Evolutionary conservation across 2,329 filamentous ascomycete species (phyloP), one percentile per base, ranked within the genome.

Genomic region (Diplocarpon rosae): DNA sequence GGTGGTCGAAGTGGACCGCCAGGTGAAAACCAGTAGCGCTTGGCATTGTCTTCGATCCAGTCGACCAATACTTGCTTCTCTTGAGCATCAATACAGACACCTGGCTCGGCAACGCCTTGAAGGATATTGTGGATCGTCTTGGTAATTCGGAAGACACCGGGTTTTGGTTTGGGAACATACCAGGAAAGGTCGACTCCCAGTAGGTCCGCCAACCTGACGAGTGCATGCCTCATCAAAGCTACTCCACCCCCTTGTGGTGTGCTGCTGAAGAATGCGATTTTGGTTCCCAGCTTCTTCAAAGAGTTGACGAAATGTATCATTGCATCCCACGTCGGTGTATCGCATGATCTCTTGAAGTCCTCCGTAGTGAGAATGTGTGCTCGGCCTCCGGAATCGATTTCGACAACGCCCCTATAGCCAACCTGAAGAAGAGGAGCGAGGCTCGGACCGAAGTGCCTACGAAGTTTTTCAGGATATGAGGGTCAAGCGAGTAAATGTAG

Each of bases 111-210:
- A 34, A 89, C 85, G 8, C 85, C 85, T 65, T 92, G 85, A 2
- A 92, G 76, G 52, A 90, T 89, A 64, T 92, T 92, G 73, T 92
- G 85, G 55, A 88, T 83, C 53, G 83, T 88, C 66, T 92, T 92
- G 53, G 85, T 92, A 63, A 86, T 82, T 40, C 84, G 73, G 64
- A 92, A 92, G 10, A 90, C 78, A 13, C 83, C 80, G 2, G 83
- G 83, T 40, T 82, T 79, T 16, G 85, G 84, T 61, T 86, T 87
- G 6, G 85, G 85, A 1, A 90, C 75, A 65, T 73, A 89, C 85
- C 85, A 92, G 45, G 73, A 78, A 54, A 84, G 69, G 50, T 89
- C 73, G 1, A 87, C 76, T 1, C 75, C 80, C 36, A 85, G 59
- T 3, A 78, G 66, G 44, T 76, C 72, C 20, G 81, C 73, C 56